These are phyloP conservation scores for Mycena rebaudengoi DNA, from an alignment of 768 basidiomycete species.

Conservation along the genomic window DNA sequence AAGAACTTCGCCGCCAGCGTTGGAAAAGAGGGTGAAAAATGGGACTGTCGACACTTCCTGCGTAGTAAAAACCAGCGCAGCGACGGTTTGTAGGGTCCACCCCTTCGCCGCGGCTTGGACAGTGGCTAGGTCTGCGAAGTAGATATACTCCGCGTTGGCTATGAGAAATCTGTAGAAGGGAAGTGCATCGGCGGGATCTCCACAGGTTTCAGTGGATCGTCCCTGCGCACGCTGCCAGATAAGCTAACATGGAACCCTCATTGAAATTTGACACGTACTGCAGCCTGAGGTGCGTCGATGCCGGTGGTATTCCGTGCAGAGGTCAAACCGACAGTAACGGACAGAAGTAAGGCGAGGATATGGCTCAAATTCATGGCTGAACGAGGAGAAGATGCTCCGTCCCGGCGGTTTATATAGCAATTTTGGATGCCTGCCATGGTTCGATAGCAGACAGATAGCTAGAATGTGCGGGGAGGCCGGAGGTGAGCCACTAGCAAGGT, in stretches of 20 bases:
- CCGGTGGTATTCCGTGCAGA: neutral
- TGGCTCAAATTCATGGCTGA: neutral
- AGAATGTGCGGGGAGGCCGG: neutral
- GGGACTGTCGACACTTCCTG: conserved; percentile 9
- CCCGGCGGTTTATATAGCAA: conserved; percentile 1
- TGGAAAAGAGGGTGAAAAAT: neutral
- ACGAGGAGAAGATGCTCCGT: neutral
- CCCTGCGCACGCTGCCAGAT: neutral
- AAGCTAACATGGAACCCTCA: neutral
- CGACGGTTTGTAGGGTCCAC: conserved; percentile 3
- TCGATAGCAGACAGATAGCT: neutral
- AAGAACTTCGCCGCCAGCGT: neutral
- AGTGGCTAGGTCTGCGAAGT: neutral
- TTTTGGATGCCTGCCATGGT: neutral
- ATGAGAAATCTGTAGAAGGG: neutral
- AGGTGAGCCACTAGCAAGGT: neutral
- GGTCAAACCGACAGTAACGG: neutral
- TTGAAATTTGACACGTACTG: neutral
- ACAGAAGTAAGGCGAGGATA: neutral
- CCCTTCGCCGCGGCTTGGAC: neutral
- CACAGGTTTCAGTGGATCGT: conserved; percentile 8
- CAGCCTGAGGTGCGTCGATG: neutral
- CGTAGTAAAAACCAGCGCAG: neutral
- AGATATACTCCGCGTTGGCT: neutral
- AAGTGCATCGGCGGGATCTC: conserved; percentile 1